Evolutionary conservation across 1,284 basidiomycete species (phyloP).

Genomic region (Ganoderma multipileum): DNA sequence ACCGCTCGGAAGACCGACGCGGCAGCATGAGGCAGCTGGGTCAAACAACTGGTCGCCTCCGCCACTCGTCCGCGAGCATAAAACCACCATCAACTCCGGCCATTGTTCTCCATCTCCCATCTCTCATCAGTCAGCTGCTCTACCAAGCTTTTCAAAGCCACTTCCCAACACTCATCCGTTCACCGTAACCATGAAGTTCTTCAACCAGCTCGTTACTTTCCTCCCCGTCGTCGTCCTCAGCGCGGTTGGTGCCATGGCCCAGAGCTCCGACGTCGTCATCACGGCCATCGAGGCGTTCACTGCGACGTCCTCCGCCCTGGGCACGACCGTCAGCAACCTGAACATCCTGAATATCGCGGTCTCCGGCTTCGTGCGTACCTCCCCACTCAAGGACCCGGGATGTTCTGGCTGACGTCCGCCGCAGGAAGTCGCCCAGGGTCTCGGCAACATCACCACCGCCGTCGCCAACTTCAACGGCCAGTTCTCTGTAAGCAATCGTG

Average conservation of each 20-base stretch:
- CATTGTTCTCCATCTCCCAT: neutral
- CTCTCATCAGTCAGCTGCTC: neutral
- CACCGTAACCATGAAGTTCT: constrained; percentile 3
- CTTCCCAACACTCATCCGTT: neutral
- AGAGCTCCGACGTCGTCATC: constrained; percentile 7
- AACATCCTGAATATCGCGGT: neutral
- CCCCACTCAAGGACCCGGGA: neutral
- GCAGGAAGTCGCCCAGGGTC: constrained; percentile 6
- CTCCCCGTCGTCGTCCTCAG: constrained; percentile 5
- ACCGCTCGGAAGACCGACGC: neutral
- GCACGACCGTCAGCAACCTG: neutral
- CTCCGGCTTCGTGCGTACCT: neutral
- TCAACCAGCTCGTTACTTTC: constrained; percentile 1
- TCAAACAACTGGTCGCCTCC: neutral
- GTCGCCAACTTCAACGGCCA: constrained; percentile 3
- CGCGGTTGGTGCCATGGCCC: neutral
- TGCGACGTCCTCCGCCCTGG: neutral
- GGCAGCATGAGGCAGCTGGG: neutral
- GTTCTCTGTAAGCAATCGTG: neutral
- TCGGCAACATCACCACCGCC: constrained; percentile 10
- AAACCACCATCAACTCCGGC: neutral
- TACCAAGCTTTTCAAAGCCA: too few relatives aligned
- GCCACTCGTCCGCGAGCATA: neutral
- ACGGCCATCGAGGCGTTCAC: constrained; percentile 3
- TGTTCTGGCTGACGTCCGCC: neutral